A percentile compares a stretch with the other conserved stretches of the same genome.
These are phyloP conservation scores for Kodamaea hsintzibuensis DNA, from an alignment of 805 yeast genomes.

Conservation along the genomic window DNA sequence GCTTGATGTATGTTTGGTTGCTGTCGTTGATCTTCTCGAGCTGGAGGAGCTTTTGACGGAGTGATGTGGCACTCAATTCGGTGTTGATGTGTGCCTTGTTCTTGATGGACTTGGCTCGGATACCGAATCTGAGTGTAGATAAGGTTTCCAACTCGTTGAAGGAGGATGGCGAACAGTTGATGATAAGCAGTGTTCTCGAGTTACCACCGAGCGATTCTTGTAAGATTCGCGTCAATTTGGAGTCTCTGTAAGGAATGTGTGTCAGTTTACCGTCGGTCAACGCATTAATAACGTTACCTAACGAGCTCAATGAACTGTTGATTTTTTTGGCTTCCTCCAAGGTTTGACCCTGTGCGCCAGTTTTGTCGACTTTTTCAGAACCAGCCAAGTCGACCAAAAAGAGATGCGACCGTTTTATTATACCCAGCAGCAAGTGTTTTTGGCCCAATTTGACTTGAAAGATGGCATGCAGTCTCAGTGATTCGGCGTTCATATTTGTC, in stretches of 20 bases:
- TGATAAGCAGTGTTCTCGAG: slow-evolving; percentile 69
- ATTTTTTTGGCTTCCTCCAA: slow-evolving; percentile 84
- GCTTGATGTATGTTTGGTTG: slow-evolving; percentile 32
- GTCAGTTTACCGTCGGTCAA: slow-evolving; percentile 67
- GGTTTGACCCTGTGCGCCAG: slow-evolving; percentile 75
- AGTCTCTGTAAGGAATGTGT: slow-evolving; percentile 75
- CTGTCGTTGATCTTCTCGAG: slow-evolving; percentile 34
- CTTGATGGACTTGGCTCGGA: slow-evolving; percentile 65
- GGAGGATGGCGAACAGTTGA: slow-evolving; percentile 69
- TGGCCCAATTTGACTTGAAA: slow-evolving; percentile 70
- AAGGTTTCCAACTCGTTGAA: slow-evolving; percentile 63
- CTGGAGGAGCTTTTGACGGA: slow-evolving; percentile 41
- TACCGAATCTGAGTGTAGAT: slow-evolving; percentile 73
- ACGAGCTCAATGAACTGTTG: slow-evolving; percentile 71
- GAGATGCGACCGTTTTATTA: slow-evolving; percentile 60
- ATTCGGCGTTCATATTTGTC: slow-evolving; percentile 70
- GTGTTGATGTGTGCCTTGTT: slow-evolving; percentile 66
- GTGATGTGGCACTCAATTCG: slow-evolving; percentile 53
- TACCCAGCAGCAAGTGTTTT: slow-evolving; percentile 53
- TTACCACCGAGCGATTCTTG: slow-evolving; percentile 85
- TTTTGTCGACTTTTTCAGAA: slow-evolving; percentile 73
- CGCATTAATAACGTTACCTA: slow-evolving; percentile 80
- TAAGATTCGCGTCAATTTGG: slow-evolving; percentile 73
- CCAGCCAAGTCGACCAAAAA: slow-evolving; percentile 87
- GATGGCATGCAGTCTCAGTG: slow-evolving; percentile 81